Conservation (phyloP, 306 rosid genomes). For the Abrus pulchellus region DNA sequence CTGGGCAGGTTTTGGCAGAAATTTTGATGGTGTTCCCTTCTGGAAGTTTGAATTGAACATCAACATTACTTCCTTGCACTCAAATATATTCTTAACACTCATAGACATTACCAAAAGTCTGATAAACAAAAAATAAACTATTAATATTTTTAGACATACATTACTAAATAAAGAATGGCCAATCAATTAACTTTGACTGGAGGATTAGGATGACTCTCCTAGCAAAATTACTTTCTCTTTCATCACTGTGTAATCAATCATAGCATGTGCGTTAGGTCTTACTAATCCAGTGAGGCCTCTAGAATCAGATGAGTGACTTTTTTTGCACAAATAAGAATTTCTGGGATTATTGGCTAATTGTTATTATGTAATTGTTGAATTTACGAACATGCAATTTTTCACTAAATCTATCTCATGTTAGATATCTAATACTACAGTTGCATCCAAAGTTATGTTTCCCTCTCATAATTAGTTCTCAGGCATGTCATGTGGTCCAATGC, state of each 20-base stretch:
- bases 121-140: background rate
- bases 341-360: slow-evolving; percentile 28
- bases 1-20: slow-evolving; percentile 16
- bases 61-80: slow-evolving; percentile 45
- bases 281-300: slow-evolving; percentile 33
- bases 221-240: slow-evolving; percentile 35
- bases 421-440: slow-evolving; percentile 32
- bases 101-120: slow-evolving; percentile 31
- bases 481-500: slow-evolving; percentile 56
- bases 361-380: slow-evolving; percentile 28
- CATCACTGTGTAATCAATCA: slow-evolving; percentile 36
- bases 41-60: slow-evolving; percentile 47
- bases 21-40: slow-evolving; percentile 1
- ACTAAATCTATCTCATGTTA: slow-evolving; percentile 18
- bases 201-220: slow-evolving; percentile 15
- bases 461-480: slow-evolving; percentile 41
- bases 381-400: slow-evolving; percentile 31
- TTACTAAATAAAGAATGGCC: slow-evolving; percentile 24
- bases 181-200: slow-evolving; percentile 27
- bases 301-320: slow-evolving; percentile 41
- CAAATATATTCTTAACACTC: slow-evolving; percentile 12
- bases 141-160: slow-evolving; percentile 15
- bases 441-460: slow-evolving; percentile 6
- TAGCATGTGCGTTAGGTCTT: slow-evolving; percentile 40
- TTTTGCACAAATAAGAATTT: slow-evolving; percentile 40